A percentile compares a stretch with the other conserved stretches of the same genome.
phyloP scores from a whole-genome alignment of 306 rosid genomes.

The Hylodesmum podocarpum region DNA sequence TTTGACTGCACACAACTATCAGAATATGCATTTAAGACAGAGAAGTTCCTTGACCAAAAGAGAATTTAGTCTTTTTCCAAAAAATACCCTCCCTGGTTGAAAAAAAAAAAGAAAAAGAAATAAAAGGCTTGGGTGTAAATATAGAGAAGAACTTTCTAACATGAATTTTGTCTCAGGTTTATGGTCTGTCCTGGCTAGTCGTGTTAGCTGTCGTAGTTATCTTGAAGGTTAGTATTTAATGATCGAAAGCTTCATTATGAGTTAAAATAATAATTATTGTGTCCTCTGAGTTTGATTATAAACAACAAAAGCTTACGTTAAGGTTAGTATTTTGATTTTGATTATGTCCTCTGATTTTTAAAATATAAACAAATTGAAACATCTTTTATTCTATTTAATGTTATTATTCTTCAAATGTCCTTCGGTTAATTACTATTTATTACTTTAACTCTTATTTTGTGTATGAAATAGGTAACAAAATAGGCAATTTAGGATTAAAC shows the following conservation, averaged over 20 bases:
- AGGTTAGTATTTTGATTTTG: too few species aligned
- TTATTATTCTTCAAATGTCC: too few species aligned
- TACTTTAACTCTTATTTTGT: too few species aligned
- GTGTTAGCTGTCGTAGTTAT: conserved; percentile 73
- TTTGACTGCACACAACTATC: conserved; percentile 25
- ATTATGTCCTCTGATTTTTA: too few species aligned
- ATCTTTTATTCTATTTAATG: too few species aligned
- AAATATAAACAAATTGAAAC: too few species aligned
- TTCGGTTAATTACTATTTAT: too few species aligned
- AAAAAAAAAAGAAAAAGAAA: background rate
- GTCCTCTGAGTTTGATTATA: too few species aligned
- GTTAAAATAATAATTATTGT: conserved; percentile 16
- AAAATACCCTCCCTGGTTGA: background rate
- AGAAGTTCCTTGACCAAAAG: background rate
- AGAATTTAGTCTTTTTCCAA: background rate
- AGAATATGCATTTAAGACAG: background rate
- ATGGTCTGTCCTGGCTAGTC: conserved; percentile 93
- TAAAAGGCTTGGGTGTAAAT: background rate
- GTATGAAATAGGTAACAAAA: too few species aligned
- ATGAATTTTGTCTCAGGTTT: conserved; percentile 58
- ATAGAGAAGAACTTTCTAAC: conserved; percentile 24
- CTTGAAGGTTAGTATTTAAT: conserved; percentile 63
- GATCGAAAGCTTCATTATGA: conserved; percentile 18
- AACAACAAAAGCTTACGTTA: too few species aligned
- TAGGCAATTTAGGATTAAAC: too few species aligned